These are phyloP conservation scores for Angophora floribunda DNA, from an alignment of 345 rosid genomes.

Conservation along the genomic window DNA sequence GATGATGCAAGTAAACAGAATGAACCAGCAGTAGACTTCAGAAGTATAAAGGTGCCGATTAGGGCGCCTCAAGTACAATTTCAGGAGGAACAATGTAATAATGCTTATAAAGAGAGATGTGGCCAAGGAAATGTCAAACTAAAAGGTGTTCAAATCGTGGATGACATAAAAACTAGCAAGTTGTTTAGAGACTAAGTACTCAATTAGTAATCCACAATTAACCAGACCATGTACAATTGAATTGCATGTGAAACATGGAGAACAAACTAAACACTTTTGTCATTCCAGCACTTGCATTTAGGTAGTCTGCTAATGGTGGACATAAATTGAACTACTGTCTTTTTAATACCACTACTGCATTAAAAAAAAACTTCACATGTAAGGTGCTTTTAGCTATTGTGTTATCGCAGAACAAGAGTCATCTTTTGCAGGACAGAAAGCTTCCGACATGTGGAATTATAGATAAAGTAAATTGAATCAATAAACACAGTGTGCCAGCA, in stretches of 20 bases:
- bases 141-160: background rate
- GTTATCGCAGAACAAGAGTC: background rate
- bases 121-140: background rate
- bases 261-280: background rate
- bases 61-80: background rate
- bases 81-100: background rate
- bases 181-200: background rate
- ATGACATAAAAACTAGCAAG: background rate
- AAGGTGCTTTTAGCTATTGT: background rate
- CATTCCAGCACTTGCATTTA: background rate
- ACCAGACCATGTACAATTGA: background rate
- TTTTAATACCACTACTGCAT: background rate
- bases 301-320: background rate
- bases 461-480: background rate
- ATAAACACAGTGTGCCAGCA: background rate
- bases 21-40: background rate
- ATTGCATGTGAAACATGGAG: background rate
- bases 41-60: background rate
- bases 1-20: background rate
- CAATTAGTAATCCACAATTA: background rate
- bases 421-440: background rate
- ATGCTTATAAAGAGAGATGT: background rate
- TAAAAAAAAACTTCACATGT: background rate
- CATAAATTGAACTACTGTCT: background rate
- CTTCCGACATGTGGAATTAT: background rate